These are phyloP conservation scores for Colletotrichum gigasporum DNA, from an alignment of 2,329 filamentous ascomycete genomes.

Conservation along the genomic window DNA sequence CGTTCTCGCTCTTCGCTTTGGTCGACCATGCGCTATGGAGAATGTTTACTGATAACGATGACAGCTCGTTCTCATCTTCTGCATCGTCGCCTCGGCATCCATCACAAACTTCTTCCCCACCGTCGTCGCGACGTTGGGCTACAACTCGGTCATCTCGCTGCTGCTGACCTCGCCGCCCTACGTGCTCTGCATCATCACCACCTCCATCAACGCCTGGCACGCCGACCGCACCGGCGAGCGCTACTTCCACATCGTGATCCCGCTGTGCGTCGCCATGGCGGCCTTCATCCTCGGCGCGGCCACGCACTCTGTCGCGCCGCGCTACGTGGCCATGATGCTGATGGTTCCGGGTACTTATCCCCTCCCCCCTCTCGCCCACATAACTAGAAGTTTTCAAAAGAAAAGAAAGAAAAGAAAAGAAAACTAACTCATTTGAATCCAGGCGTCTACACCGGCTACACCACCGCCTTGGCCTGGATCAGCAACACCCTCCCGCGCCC, in stretches of 20 bases:
- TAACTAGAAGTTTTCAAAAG: too few relatives aligned
- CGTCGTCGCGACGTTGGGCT: constrained; percentile 75
- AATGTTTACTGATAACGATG: background rate
- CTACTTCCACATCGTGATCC: constrained; percentile 72
- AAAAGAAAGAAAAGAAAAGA: too few relatives aligned
- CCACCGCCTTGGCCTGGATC: constrained; percentile 77
- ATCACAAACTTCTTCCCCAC: constrained; percentile 78
- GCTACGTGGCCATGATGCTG: constrained; percentile 59
- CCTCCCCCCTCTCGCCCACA: too few relatives aligned
- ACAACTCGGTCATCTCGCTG: constrained; percentile 66
- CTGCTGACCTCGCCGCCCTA: constrained; percentile 74
- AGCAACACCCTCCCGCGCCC: constrained; percentile 78
- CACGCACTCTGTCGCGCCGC: constrained; percentile 66
- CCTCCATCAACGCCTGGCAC: constrained; percentile 74
- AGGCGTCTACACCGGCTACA: constrained; percentile 54
- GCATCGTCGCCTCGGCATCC: constrained; percentile 64
- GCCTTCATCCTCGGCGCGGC: constrained; percentile 75
- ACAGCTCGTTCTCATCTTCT: constrained; percentile 64
- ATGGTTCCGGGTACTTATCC: constrained; percentile 48
- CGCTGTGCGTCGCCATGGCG: constrained; percentile 68
- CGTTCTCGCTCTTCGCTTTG: background rate
- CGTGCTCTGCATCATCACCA: constrained; percentile 68
- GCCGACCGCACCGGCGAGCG: constrained; percentile 77
- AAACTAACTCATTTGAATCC: too few relatives aligned
- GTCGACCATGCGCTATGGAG: too few relatives aligned